These are phyloP conservation scores for Erysimum cheiranthoides DNA, from an alignment of 345 rosid genomes.

Conservation along the genomic window DNA sequence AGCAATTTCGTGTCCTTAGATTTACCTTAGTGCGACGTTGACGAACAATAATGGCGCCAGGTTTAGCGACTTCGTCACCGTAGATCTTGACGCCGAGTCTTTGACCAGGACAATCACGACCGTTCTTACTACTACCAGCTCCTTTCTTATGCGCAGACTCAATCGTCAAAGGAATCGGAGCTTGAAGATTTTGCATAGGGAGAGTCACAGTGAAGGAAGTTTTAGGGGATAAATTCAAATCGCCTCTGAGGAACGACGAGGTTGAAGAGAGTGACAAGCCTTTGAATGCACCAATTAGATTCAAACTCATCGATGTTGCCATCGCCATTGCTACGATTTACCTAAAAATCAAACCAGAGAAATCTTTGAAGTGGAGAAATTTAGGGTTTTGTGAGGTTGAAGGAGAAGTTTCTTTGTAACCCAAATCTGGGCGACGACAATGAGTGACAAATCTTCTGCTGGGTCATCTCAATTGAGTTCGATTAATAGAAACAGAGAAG, in stretches of 20 bases:
- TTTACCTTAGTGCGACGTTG: slow-evolving; percentile 97
- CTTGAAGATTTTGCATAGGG: slow-evolving; percentile 47
- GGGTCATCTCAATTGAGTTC: no score
- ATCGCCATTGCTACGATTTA: slow-evolving; percentile 49
- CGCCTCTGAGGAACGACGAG: slow-evolving; percentile 66
- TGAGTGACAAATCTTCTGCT: no score
- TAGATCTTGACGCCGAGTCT: slow-evolving; percentile 92
- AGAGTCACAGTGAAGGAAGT: slow-evolving; percentile 48
- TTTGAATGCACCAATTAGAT: slow-evolving; percentile 62
- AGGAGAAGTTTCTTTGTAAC: no score
- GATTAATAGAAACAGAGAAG: no score
- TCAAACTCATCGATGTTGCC: slow-evolving; percentile 56
- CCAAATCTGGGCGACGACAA: no score
- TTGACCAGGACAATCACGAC: slow-evolving; percentile 90
- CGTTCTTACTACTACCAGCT: slow-evolving; percentile 98
- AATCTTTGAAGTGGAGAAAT: neutral
- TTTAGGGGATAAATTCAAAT: slow-evolving; percentile 45
- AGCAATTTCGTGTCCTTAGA: neutral
- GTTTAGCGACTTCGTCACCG: slow-evolving; percentile 91
- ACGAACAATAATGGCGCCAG: slow-evolving; percentile 89
- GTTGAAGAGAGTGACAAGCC: slow-evolving; percentile 72
- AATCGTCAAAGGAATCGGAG: slow-evolving; percentile 64
- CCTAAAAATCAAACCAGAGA: neutral
- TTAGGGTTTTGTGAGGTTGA: slow-evolving; percentile 36
- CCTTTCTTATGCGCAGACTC: slow-evolving; percentile 97